Percentiles rank a stretch among this genome's conserved stretches.
Evolutionary conservation across 2,329 filamentous ascomycete species (phyloP).

Genomic region (Exserohilum turcica): DNA sequence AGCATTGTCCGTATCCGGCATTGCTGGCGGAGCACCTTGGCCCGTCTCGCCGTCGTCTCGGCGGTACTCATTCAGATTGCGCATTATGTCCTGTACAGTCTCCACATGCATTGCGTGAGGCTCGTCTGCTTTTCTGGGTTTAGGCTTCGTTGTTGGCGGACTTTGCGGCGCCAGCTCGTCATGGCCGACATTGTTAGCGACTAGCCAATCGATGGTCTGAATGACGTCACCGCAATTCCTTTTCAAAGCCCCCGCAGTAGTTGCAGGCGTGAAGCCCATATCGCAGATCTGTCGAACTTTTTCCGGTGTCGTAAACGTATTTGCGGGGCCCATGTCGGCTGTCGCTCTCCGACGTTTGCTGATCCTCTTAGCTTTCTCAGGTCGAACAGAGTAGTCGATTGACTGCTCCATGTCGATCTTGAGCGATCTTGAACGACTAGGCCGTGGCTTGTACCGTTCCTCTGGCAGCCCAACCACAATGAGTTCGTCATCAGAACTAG

Average conservation of each 20-base stretch:
- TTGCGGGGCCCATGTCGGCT: constrained; percentile 5
- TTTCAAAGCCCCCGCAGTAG: constrained; percentile 31
- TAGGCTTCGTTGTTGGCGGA: constrained; percentile 14
- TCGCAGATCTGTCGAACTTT: constrained; percentile 42
- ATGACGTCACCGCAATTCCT: constrained; percentile 38
- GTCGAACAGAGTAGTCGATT: constrained; percentile 38
- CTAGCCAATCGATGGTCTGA: constrained; percentile 40
- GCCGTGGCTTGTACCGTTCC: constrained; percentile 45
- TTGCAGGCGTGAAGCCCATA: constrained; percentile 44
- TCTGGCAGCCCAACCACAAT: constrained; percentile 29
- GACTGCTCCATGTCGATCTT: constrained; percentile 25
- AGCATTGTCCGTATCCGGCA: background rate
- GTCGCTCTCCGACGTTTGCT: constrained; percentile 34
- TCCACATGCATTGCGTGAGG: constrained; percentile 3
- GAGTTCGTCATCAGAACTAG: constrained; percentile 34
- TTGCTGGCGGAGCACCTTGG: background rate
- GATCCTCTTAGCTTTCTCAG: constrained; percentile 33
- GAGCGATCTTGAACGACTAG: constrained; percentile 45
- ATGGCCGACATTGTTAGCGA: constrained; percentile 30
- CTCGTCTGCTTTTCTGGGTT: background rate
- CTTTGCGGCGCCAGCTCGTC: constrained; percentile 38
- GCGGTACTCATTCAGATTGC: constrained; percentile 10
- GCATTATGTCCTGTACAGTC: constrained; percentile 7
- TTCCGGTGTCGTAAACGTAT: constrained; percentile 29
- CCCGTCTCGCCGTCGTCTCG: constrained; percentile 2